phyloP scores from a whole-genome alignment of 225 moss, liverwort and hornwort species.

The Physcomitrium patens region DNA sequence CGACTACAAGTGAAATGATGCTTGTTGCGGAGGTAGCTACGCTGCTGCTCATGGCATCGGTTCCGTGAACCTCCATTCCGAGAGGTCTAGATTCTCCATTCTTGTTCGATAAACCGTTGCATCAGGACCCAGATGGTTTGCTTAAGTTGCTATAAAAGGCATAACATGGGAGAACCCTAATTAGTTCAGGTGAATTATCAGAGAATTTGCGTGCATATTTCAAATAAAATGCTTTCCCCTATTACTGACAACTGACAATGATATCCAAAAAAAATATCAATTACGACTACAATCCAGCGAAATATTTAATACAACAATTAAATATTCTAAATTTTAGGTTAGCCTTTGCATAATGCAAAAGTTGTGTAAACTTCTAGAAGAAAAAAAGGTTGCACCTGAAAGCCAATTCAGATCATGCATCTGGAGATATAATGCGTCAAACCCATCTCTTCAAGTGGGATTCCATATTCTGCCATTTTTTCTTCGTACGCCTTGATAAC shows the following conservation, averaged over 20 bases:
- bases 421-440: slow-evolving; percentile 84
- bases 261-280: not conserved
- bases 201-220: not conserved
- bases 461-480: slow-evolving; percentile 80
- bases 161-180: slow-evolving; percentile 5
- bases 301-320: no score
- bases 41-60: not conserved
- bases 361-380: no score
- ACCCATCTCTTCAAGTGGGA: slow-evolving; percentile 92
- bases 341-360: not conserved
- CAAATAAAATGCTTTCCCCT: not conserved
- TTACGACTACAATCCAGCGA: not conserved
- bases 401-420: slow-evolving; percentile 22
- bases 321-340: not conserved
- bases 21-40: not conserved
- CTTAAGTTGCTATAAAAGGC: not conserved
- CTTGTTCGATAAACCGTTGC: not conserved
- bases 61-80: not conserved
- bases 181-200: not conserved
- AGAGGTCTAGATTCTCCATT: not conserved
- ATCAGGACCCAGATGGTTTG: not conserved
- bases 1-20: not conserved
- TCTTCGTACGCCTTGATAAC: slow-evolving; percentile 79
- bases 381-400: not conserved
- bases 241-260: not conserved